Evolutionary conservation across 495 filamentous ascomycete species (phyloP).

Genomic region (Antarctomyces pellizariae): DNA sequence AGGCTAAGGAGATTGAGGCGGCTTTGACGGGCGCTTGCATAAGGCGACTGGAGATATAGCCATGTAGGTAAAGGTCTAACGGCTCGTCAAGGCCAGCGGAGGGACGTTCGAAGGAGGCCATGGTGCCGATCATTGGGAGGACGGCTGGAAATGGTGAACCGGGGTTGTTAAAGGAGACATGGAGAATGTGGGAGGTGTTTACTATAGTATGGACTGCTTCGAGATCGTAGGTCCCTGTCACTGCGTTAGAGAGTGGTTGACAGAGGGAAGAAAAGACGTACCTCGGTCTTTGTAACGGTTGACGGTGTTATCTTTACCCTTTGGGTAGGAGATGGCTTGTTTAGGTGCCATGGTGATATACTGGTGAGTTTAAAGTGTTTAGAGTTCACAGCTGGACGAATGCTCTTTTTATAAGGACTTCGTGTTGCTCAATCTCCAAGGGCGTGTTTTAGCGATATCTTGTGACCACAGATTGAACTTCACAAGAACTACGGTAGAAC

Average conservation of each 20-base stretch:
- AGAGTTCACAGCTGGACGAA: too few species aligned
- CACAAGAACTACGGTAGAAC: too few species aligned
- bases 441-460: too few species aligned
- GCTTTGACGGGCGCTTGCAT: constrained; percentile 36
- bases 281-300: constrained; percentile 11
- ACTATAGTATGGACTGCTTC: constrained; percentile 59
- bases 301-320: constrained; percentile 8
- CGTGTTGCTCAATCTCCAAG: too few species aligned
- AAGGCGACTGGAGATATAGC: constrained; percentile 61
- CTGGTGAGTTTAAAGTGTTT: too few species aligned
- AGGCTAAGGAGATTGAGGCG: constrained; percentile 1
- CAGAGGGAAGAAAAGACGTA: constrained; percentile 1
- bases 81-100: constrained; percentile 26
- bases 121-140: constrained; percentile 73
- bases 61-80: constrained; percentile 68
- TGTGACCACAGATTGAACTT: too few species aligned
- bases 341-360: too few species aligned
- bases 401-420: too few species aligned
- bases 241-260: neutral
- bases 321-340: too few species aligned
- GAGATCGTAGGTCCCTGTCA: constrained; percentile 38
- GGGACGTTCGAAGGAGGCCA: constrained; percentile 45
- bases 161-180: constrained; percentile 55
- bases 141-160: constrained; percentile 50
- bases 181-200: constrained; percentile 50